phyloP scores from a whole-genome alignment of 192 early-diverging fungal genomes.

The Backusella macrospora region DNA sequence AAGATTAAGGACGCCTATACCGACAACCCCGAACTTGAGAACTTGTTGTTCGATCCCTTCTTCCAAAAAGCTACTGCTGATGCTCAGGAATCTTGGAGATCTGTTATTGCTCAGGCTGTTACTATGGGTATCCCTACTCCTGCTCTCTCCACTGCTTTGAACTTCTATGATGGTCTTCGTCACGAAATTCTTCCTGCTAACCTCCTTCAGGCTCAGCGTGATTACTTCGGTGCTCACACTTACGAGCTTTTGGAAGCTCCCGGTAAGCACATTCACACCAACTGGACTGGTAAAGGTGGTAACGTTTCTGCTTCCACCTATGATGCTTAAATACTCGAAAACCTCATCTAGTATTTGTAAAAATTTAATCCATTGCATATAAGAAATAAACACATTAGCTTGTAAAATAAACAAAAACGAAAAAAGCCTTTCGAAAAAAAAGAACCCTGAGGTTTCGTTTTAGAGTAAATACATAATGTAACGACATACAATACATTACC shows the following conservation, averaged over 20 bases:
- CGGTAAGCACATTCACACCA: constrained; percentile 77
- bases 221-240: constrained; percentile 99
- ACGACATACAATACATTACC: too few species aligned
- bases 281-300: constrained; percentile 97
- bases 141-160: constrained; percentile 85
- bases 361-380: neutral
- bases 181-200: constrained; percentile 89
- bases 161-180: constrained; percentile 98
- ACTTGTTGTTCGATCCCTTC: constrained; percentile 95
- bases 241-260: constrained; percentile 83
- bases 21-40: constrained; percentile 83
- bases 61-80: constrained; percentile 90
- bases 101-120: constrained; percentile 80
- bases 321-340: constrained; percentile 46
- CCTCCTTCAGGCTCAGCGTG: constrained; percentile 96
- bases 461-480: too few species aligned
- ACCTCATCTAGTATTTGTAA: neutral
- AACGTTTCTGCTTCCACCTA: constrained; percentile 59
- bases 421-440: too few species aligned
- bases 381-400: neutral
- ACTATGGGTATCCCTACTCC: constrained; percentile 90
- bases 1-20: constrained; percentile 97
- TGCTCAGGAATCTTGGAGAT: constrained; percentile 86
- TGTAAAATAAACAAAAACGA: too few species aligned
- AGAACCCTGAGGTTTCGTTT: too few species aligned